Evolutionary conservation across 2,329 filamentous ascomycete genomes (phyloP).

Genomic region (Fusarium coicis): DNA sequence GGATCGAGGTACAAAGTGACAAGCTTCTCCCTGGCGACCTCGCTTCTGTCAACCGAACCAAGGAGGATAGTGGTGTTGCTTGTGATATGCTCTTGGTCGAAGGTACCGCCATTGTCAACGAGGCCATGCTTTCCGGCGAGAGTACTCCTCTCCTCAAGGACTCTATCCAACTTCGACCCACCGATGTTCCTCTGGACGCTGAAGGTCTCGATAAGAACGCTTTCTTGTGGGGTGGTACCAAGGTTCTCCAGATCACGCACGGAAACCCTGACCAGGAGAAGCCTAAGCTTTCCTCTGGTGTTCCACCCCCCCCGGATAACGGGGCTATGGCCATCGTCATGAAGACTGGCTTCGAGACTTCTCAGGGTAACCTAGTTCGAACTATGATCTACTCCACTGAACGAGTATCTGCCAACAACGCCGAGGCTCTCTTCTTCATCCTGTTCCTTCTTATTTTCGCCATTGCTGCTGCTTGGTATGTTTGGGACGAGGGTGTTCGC

Average conservation of each 20-base stretch:
- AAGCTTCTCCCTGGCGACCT: slow-evolving; percentile 92
- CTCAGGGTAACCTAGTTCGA: slow-evolving; percentile 94
- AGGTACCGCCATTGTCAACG: slow-evolving; percentile 96
- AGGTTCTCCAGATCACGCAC: slow-evolving; percentile 94
- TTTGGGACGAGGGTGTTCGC: slow-evolving; percentile 95
- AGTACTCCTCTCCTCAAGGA: slow-evolving; percentile 97
- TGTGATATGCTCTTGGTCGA: slow-evolving; percentile 97
- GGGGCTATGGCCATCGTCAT: slow-evolving; percentile 93
- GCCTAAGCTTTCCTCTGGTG: slow-evolving; percentile 77
- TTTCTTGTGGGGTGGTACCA: slow-evolving; percentile 96
- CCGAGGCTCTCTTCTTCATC: slow-evolving; percentile 96
- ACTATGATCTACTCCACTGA: slow-evolving; percentile 99
- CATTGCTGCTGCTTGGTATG: slow-evolving; percentile 97
- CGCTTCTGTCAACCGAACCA: slow-evolving; percentile 90
- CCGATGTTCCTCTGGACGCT: slow-evolving; percentile 81
- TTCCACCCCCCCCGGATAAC: slow-evolving; percentile 88
- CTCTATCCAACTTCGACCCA: slow-evolving; percentile 88
- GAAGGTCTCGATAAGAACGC: slow-evolving; percentile 97
- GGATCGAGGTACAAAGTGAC: slow-evolving; percentile 90
- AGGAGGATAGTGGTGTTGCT: slow-evolving; percentile 95
- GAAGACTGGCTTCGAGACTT: slow-evolving; percentile 99
- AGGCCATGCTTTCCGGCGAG: slow-evolving; percentile 98
- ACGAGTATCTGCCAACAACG: slow-evolving; percentile 97
- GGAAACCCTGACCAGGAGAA: slow-evolving; percentile 80
- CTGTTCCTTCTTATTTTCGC: slow-evolving; percentile 96